Evolutionary conservation across 305 asterid species (phyloP).

Genomic region (Fraxinus platypoda): DNA sequence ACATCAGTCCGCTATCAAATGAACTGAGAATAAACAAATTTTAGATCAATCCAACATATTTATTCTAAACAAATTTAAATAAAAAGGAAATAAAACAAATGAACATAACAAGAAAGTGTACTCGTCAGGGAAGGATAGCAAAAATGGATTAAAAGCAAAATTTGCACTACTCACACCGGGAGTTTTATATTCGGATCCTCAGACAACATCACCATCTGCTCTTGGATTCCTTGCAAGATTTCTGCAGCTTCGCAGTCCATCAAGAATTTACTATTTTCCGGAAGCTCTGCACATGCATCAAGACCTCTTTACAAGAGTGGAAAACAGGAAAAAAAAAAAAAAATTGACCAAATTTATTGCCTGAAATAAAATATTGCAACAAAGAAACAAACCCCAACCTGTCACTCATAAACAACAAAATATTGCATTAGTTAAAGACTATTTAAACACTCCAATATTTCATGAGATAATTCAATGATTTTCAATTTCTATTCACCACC

Average conservation of each 20-base stretch:
- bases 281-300: constrained; percentile 54
- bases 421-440: constrained; percentile 2
- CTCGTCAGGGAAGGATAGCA: neutral
- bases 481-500: constrained; percentile 3
- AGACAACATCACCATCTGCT: constrained; percentile 71
- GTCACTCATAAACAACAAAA: neutral
- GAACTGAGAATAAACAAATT: constrained; percentile 43
- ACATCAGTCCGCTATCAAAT: constrained; percentile 70
- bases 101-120: constrained; percentile 2
- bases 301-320: constrained; percentile 21
- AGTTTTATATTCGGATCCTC: constrained; percentile 81
- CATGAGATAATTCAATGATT: neutral
- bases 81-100: neutral
- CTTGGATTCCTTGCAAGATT: constrained; percentile 71
- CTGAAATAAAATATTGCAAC: constrained; percentile 2
- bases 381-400: constrained; percentile 16
- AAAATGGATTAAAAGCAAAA: constrained; percentile 17
- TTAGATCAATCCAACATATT: constrained; percentile 8
- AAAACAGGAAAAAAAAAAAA: neutral
- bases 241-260: constrained; percentile 94
- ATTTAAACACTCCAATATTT: neutral
- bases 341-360: neutral
- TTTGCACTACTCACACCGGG: constrained; percentile 60
- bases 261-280: constrained; percentile 58
- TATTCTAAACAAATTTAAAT: constrained; percentile 2